phyloP scores from a whole-genome alignment of 106 monocot genomes.

The Apostasia shenzhenica region DNA sequence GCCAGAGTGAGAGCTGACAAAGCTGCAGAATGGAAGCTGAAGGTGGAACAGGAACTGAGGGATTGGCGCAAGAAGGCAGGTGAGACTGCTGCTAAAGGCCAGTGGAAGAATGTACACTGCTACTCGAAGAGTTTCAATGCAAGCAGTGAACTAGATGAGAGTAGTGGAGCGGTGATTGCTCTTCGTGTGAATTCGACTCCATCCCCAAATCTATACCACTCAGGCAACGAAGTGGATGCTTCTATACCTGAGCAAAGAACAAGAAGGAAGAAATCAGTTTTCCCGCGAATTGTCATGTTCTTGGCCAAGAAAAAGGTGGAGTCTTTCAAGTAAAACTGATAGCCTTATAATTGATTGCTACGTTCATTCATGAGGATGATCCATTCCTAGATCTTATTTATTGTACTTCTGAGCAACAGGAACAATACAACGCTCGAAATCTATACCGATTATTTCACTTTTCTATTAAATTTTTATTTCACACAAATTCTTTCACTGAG shows the following conservation, averaged over 20 bases:
- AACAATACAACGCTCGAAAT: too few species aligned
- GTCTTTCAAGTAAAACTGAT: slow-evolving; percentile 10
- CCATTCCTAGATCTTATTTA: too few species aligned
- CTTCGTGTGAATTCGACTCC: slow-evolving; percentile 10
- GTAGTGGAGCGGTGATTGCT: not conserved
- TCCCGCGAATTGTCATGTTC: slow-evolving; percentile 57
- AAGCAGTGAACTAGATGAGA: not conserved
- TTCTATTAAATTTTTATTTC: too few species aligned
- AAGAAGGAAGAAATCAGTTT: slow-evolving; percentile 52
- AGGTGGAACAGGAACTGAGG: slow-evolving; percentile 56
- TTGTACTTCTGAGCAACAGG: too few species aligned
- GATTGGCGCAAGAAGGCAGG: slow-evolving; percentile 33
- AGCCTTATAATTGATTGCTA: not conserved
- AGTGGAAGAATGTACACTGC: not conserved
- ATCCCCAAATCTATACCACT: slow-evolving; percentile 2
- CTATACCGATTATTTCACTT: too few species aligned
- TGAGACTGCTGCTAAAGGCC: slow-evolving; percentile 12
- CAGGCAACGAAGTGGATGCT: not conserved
- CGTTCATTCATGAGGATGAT: too few species aligned
- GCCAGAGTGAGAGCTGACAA: slow-evolving; percentile 42
- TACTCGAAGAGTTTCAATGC: slow-evolving; percentile 1
- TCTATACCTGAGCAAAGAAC: slow-evolving; percentile 18
- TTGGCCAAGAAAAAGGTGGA: slow-evolving; percentile 56
- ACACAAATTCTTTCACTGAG: too few species aligned
- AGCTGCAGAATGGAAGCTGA: slow-evolving; percentile 41